Base-by-base conservation (phyloP, 1,284 basidiomycete genomes). In the Phylloporus sp. region DNA sequence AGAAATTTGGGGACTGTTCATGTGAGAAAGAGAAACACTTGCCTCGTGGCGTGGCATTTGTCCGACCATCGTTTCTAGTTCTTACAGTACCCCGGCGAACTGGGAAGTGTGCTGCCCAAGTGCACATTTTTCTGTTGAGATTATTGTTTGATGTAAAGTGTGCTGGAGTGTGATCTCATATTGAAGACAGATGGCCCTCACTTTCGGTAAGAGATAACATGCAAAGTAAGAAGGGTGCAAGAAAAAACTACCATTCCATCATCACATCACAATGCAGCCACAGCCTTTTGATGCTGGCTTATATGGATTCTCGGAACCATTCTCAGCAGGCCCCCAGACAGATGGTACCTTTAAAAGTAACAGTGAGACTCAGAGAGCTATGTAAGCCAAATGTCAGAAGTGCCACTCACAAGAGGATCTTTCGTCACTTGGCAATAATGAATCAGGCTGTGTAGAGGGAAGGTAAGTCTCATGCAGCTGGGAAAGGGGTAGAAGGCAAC, bases 241-340 rank as follows among this genome's bases (percentile, higher is more conserved):
- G n/a, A n/a, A n/a, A n/a, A n/a, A n/a, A n/a, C n/a, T n/a, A n/a
- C n/a, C n/a, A n/a, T n/a, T n/a, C n/a, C n/a, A n/a, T n/a, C 70
- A 79, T 78, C 76, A 78, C 77, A 78, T 78, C 69, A 78, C 77
- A 47, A 78, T 67, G 64, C 77, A 78, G 72, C 61, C 72, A 71
- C 77, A 78, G 17, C 79, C 75, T 49, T 78, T 72, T 72, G 76
- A 76, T 66, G 72, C 90, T 68, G 92, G 91, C 66, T 92, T 93
- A 79, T 95, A 97, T 60, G 95, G 95, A 78, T 97, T 95, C 78
- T 96, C 94, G 70, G n/a, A n/a, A n/a, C 88, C 87, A 82, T 95
- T 96, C 77, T 88, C 89, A 41, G 96, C 89, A 25, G 94, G 92
- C n/a, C 97, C 96, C 97, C 97, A 98, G 55, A 97, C 91, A 43